phyloP scores from a whole-genome alignment of 768 basidiomycete genomes.

The Fomitopsis serialis region DNA sequence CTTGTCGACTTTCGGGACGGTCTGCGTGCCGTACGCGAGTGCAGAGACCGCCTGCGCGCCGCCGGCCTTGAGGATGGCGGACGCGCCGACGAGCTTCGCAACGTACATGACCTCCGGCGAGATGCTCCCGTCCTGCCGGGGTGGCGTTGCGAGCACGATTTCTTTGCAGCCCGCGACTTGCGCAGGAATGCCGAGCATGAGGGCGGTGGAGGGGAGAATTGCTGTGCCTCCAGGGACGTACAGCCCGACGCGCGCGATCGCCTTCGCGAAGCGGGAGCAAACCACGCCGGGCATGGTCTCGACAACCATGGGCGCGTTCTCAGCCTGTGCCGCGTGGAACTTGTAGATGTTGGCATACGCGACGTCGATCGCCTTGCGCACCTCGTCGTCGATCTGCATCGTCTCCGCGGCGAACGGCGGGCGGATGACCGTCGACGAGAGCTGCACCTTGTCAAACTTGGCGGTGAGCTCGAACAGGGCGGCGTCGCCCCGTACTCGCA shows the following conservation, averaged over 20 bases:
- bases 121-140: slow-evolving; percentile 85
- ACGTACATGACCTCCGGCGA: slow-evolving; percentile 98
- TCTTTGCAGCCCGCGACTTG: slow-evolving; percentile 93
- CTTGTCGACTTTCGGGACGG: slow-evolving; percentile 97
- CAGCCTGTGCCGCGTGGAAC: slow-evolving; percentile 89
- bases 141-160: slow-evolving; percentile 95
- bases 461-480: slow-evolving; percentile 87
- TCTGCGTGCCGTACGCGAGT: slow-evolving; percentile 93
- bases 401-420: slow-evolving; percentile 73
- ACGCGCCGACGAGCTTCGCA: slow-evolving; percentile 85
- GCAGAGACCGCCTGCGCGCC: slow-evolving; percentile 96
- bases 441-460: slow-evolving; percentile 84
- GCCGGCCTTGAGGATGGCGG: slow-evolving; percentile 88
- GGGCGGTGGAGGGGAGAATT: slow-evolving; percentile 89
- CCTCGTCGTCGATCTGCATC: slow-evolving; percentile 53
- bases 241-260: slow-evolving; percentile 93
- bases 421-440: slow-evolving; percentile 63
- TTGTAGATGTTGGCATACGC: slow-evolving; percentile 90
- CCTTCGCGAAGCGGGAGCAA: slow-evolving; percentile 90
- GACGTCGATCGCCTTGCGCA: slow-evolving; percentile 78
- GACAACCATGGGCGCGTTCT: slow-evolving; percentile 64
- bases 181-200: slow-evolving; percentile 97
- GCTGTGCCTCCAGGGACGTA: slow-evolving; percentile 99
- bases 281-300: slow-evolving; percentile 98
- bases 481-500: slow-evolving; percentile 77